phyloP scores from a whole-genome alignment of 345 rosid species.

The Syzygium grande region DNA sequence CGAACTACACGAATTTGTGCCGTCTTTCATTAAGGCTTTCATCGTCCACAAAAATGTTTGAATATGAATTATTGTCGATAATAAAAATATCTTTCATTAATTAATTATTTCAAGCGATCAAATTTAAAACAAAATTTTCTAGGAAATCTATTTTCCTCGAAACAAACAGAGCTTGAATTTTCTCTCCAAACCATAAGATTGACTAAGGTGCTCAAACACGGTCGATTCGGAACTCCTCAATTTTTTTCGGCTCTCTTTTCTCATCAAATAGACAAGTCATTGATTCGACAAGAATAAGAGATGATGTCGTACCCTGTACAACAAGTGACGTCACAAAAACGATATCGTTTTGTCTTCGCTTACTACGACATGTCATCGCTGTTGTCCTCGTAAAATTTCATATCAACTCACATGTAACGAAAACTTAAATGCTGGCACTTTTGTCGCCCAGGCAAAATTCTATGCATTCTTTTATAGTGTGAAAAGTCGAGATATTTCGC shows the following conservation, averaged over 20 bases:
- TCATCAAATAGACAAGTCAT: fast-evolving
- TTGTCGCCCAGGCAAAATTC: background rate
- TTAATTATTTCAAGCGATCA: too few species aligned
- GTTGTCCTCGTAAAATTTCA: fast-evolving
- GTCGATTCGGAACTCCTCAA: background rate
- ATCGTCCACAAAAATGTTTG: too few species aligned
- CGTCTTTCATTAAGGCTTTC: too few species aligned
- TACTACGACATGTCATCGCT: background rate
- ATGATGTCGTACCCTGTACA: fast-evolving
- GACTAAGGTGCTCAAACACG: background rate
- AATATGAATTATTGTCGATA: too few species aligned
- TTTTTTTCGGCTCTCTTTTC: background rate
- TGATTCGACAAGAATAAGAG: background rate
- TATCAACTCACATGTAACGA: background rate
- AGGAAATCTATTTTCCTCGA: too few species aligned
- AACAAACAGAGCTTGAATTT: background rate
- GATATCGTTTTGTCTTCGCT: fast-evolving
- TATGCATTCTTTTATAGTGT: background rate
- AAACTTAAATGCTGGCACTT: background rate
- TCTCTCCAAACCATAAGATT: background rate
- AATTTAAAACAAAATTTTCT: too few species aligned
- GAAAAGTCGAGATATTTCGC: background rate
- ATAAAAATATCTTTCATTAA: too few species aligned
- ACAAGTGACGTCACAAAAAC: too few species aligned
- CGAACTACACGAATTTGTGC: too few species aligned